phyloP scores from a whole-genome alignment of 2,329 filamentous ascomycete genomes.

The Penicillium italicum region DNA sequence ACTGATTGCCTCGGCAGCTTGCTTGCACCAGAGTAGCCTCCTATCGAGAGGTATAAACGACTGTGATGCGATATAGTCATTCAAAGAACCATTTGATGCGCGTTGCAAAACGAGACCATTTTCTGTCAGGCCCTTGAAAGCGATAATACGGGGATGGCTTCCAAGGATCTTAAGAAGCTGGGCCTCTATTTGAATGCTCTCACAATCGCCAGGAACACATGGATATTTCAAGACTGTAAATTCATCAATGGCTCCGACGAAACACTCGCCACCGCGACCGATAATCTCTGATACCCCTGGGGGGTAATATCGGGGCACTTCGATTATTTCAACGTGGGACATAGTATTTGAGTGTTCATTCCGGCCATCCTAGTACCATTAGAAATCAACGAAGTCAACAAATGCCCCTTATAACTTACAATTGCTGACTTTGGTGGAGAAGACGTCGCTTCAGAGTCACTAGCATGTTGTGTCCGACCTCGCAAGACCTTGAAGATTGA shows the following conservation, averaged over 20 bases:
- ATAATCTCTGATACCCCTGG: conserved; percentile 15
- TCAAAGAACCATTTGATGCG: conserved; percentile 7
- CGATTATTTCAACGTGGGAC: not conserved
- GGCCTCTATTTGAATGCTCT: conserved; percentile 10
- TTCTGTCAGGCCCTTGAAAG: conserved; percentile 7
- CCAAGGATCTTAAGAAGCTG: conserved; percentile 11
- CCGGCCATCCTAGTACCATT: no score
- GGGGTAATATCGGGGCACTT: conserved; percentile 8
- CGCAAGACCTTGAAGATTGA: no score
- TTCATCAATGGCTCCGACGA: conserved; percentile 10
- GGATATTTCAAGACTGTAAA: conserved; percentile 15
- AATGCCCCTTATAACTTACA: no score
- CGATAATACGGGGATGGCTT: conserved; percentile 12
- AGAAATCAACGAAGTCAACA: no score
- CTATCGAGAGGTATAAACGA: not conserved
- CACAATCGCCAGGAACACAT: not conserved
- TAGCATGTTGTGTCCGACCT: no score
- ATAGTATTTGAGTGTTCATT: no score
- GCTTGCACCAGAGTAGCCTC: conserved; percentile 17
- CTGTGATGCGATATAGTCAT: conserved; percentile 7
- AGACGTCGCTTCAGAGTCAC: no score
- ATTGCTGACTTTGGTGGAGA: no score
- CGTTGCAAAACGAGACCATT: conserved; percentile 12
- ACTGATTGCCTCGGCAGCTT: conserved; percentile 19
- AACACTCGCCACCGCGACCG: conserved; percentile 9